Evolutionary conservation across 495 filamentous ascomycete species (phyloP).

Genomic region (Xylaria curta): DNA sequence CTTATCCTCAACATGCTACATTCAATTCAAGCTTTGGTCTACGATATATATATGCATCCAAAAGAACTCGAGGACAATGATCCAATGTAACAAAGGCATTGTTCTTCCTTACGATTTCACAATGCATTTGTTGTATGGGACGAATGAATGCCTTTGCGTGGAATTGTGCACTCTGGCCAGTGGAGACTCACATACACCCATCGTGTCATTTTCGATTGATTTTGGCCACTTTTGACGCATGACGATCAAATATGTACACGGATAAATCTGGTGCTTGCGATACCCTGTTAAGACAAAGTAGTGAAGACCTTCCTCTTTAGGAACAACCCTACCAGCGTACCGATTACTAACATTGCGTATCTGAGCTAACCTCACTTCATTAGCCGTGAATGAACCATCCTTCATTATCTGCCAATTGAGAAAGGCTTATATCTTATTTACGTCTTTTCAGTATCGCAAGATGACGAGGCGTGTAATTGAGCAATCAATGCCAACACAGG

Average conservation of each 20-base stretch:
- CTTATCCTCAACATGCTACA: not conserved
- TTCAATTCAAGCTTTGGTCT: not conserved
- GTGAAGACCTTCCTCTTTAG: constrained; percentile 3
- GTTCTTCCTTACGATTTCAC: not conserved
- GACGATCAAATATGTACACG: not conserved
- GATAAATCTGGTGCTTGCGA: not conserved
- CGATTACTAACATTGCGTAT: constrained; percentile 1
- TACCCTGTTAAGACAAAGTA: not conserved
- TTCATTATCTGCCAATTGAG: constrained; percentile 11
- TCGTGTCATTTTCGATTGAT: not conserved
- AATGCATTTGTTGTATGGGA: not conserved
- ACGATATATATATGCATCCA: not conserved
- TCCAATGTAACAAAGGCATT: not conserved
- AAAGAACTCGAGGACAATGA: not conserved
- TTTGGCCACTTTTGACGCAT: not conserved
- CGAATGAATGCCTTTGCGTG: not conserved
- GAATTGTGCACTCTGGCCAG: not conserved
- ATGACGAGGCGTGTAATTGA: constrained; percentile 9
- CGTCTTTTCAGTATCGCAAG: not conserved
- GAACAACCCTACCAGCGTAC: not conserved
- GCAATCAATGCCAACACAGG: not conserved
- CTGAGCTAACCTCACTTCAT: not conserved
- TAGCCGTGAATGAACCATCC: not conserved
- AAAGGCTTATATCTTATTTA: not conserved
- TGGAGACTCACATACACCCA: not conserved